These are phyloP conservation scores for Combretum micranthum DNA, from an alignment of 345 rosid genomes.

Conservation along the genomic window DNA sequence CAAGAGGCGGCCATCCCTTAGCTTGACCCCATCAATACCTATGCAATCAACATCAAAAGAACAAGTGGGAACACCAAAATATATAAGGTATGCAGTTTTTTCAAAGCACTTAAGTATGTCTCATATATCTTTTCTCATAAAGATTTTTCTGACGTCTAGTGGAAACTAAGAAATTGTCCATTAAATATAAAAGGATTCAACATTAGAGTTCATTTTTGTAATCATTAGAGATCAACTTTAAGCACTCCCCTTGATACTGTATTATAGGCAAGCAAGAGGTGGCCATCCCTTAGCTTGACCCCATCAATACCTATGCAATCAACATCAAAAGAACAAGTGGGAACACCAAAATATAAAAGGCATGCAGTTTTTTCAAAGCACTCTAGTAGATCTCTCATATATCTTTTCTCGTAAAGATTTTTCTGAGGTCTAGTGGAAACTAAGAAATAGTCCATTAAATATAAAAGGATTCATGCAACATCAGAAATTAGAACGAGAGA, in stretches of 20 bases:
- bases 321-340: neutral
- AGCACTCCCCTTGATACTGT: slow-evolving; percentile 75
- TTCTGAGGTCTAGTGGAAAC: no score
- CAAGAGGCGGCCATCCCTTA: slow-evolving; percentile 55
- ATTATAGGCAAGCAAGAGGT: slow-evolving; percentile 67
- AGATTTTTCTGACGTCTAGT: no score
- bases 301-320: slow-evolving; percentile 64
- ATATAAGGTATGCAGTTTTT: neutral
- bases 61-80: slow-evolving; percentile 1
- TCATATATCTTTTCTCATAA: neutral
- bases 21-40: slow-evolving; percentile 88
- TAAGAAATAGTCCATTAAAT: no score
- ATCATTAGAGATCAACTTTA: no score
- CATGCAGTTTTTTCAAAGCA: neutral
- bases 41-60: neutral
- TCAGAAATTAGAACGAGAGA: no score
- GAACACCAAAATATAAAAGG: neutral
- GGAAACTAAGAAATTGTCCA: no score
- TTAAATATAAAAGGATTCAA: no score
- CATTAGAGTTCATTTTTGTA: no score
- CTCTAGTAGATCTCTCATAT: neutral
- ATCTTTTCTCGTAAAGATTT: no score
- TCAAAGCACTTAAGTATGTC: neutral
- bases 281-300: slow-evolving; percentile 64
- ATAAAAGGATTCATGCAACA: no score